Evolutionary conservation across 2,329 filamentous ascomycete genomes (phyloP), one percentile per base, ranked within the genome.

Genomic region (Emmonsiellopsis sp.): DNA sequence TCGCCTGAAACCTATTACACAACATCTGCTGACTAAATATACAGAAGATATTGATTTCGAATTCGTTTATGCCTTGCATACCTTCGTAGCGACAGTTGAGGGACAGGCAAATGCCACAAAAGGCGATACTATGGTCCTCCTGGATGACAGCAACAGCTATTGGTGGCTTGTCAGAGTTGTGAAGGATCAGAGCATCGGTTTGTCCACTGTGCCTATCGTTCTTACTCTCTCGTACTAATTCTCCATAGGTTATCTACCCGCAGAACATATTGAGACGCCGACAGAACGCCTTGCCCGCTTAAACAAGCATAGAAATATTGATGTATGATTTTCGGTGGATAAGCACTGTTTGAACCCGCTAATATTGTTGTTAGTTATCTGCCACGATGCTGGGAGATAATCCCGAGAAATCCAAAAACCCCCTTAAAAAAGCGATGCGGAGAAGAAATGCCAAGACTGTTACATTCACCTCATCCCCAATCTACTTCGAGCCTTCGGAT

Each of bases 21-120:
- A 34, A 87, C 65, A 67, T 78, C 55, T 77, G 77, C 71, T 86
- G 82, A 70, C 71, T 86, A 77, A 83, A 79, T 27, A 85, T 72
- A 71, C 77, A 97, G 93, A 98, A 81, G 93, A 98, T 66, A 98
- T 98, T 72, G 93, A 98, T 78, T 97, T 98, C 76, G 92, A 97
- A 70, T 97, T 97, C 73, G 93, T 98, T 56, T 98, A 98, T 74
- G 93, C 93, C 32, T 78, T 98, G 55, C 93, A 97, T 69, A 98
- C 92, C 2, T 98, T 98, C 65, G 88, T 96, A 59, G 93, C 93
- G 32, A 97, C 93, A 0, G 93, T 98, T 48, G 93, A 98, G 72
- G 93, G 93, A 32, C 93, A 98, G 72, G 93, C 93, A 57, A 98
- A 97, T 75, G 93, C 93, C 55, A 94, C 89, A 36, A 98, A 98